phyloP scores from a whole-genome alignment of 2,329 filamentous ascomycete genomes.

The Didymella pomorum region DNA sequence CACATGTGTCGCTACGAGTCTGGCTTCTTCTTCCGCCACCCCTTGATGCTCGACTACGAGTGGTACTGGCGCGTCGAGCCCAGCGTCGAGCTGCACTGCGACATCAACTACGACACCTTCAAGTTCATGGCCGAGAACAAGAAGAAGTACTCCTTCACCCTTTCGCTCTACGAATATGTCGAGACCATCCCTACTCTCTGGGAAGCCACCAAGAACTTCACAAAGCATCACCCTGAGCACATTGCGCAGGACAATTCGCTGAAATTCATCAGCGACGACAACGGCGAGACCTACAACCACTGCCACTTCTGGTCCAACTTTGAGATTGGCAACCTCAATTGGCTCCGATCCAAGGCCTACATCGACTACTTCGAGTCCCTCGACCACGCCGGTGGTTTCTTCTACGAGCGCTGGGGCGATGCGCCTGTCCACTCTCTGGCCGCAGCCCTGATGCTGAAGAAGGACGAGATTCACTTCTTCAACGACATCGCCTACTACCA shows the following conservation, averaged over 20 bases:
- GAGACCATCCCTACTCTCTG: constrained; percentile 97
- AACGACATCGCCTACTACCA: constrained; percentile 99
- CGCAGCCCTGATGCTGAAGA: constrained; percentile 83
- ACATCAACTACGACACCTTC: constrained; percentile 95
- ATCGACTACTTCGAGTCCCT: constrained; percentile 88
- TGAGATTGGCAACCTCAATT: constrained; percentile 91
- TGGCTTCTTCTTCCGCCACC: constrained; percentile 98
- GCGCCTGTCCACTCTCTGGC: constrained; percentile 98
- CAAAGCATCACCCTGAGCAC: constrained; percentile 87
- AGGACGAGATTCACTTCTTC: constrained; percentile 97
- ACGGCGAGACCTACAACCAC: constrained; percentile 90
- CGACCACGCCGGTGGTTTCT: constrained; percentile 93
- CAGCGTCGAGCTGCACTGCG: constrained; percentile 94
- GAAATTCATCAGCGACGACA: constrained; percentile 90
- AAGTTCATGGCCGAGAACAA: constrained; percentile 93
- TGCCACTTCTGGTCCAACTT: constrained; percentile 99
- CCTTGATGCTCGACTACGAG: constrained; percentile 93
- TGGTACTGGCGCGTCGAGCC: constrained; percentile 99
- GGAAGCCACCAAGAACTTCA: constrained; percentile 95
- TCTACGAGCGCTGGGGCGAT: constrained; percentile 98
- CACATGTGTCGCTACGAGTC: constrained; percentile 99
- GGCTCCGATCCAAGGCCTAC: constrained; percentile 90
- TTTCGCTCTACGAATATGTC: constrained; percentile 94
- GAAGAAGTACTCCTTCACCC: constrained; percentile 98
- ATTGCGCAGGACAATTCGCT: constrained; percentile 85